Conservation (phyloP, 2,329 filamentous ascomycete genomes). For the Trichoderma atroviride region DNA sequence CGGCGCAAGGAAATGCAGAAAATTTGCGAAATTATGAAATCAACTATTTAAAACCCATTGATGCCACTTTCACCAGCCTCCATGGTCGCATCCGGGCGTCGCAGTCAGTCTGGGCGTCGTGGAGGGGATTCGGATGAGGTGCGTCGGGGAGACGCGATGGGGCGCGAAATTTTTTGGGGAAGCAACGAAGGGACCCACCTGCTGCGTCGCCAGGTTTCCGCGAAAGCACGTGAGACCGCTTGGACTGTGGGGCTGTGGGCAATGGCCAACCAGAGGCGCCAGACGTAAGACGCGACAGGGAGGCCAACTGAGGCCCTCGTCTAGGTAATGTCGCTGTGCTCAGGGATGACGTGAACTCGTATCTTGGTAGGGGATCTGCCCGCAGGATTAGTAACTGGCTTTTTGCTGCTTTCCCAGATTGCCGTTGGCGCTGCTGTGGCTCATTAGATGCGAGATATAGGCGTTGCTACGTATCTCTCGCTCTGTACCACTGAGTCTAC, state of each 20-base stretch:
- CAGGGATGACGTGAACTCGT: slow-evolving; percentile 19
- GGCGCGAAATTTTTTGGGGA: slow-evolving; percentile 44
- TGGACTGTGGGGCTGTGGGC: not conserved
- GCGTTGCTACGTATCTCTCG: no score
- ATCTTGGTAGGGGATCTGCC: not conserved
- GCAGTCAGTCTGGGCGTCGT: slow-evolving; percentile 30
- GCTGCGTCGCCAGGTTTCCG: slow-evolving; percentile 44
- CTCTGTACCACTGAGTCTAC: no score
- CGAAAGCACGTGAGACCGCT: slow-evolving; percentile 49
- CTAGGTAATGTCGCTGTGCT: not conserved
- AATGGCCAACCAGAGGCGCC: not conserved
- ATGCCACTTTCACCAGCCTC: slow-evolving; percentile 24
- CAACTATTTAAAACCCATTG: slow-evolving; percentile 26
- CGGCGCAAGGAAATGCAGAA: slow-evolving; percentile 31
- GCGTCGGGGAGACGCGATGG: slow-evolving; percentile 47
- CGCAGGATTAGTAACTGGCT: not conserved
- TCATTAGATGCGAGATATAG: not conserved
- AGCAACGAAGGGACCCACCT: slow-evolving; percentile 34
- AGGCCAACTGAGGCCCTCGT: not conserved
- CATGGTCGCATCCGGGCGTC: slow-evolving; percentile 36
- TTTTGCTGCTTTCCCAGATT: not conserved
- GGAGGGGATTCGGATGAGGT: slow-evolving; percentile 46
- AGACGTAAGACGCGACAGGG: not conserved
- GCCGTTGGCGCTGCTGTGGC: not conserved
- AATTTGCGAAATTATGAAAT: slow-evolving; percentile 26